Base-by-base conservation (phyloP, 106 monocot genomes). In the Platanthera zijinensis region DNA sequence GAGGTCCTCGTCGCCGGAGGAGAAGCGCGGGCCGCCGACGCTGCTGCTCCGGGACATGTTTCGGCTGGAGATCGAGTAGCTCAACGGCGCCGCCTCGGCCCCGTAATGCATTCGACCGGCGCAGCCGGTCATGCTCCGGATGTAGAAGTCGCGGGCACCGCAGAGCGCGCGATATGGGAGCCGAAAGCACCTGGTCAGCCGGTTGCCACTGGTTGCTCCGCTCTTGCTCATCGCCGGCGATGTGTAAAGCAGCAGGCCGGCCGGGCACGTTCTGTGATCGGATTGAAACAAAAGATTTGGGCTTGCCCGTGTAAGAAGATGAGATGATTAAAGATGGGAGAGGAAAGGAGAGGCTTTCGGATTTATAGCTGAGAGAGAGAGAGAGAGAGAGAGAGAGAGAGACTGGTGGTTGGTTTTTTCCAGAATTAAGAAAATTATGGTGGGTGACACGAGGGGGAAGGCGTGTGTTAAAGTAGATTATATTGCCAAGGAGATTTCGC, bases 61-160 rank as follows among this genome's bases (percentile, higher is more conserved):
- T 25, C 25, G 62, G 4, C 32, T 52, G 48, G 67, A 47, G 10
- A 78, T 57, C 62, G 30, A 66, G 30, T 74, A 73, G 11, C 49
- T 17, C n/a, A 72, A 10, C 19, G 72, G 72, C 22, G 46, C 51
- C 72, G 46, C 49, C 21, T 72, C 54, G 5, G 13, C 80, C 18
- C 78, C 80, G 68, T 71, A 77, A 6, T 69, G 30, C 28, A 82
- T 52, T 46, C 78, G 71, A 13, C 75, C 78, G 7, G 86, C 86
- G 74, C 85, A 86, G 12, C 78, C 78, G 15, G 83, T 78, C 54
- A 92, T 6, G 83, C 81, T 87, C 12, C 75, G 52, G 52, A 89
- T 83, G 85, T 92, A 92, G 14, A 87, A 15, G 64, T 92, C 92
- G 14, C 84, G 74, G 15, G 80, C 63, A 8, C 79, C 56, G 50